phyloP scores from a whole-genome alignment of 257 asterid species.

The Ajuga chamaepitys region DNA sequence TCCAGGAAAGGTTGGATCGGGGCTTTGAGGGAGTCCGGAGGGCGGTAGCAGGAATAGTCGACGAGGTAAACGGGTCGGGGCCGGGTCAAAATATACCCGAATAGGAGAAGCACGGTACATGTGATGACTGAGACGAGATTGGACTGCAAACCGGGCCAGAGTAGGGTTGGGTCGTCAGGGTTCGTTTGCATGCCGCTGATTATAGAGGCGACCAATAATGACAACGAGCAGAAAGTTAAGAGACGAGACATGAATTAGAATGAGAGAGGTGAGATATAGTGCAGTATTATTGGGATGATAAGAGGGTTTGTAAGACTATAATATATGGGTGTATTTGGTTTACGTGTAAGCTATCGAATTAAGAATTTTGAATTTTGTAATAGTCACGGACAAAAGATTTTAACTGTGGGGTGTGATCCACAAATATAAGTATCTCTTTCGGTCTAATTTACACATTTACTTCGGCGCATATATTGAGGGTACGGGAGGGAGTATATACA shows the following conservation, averaged over 20 bases:
- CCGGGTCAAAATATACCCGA: constrained; percentile 50
- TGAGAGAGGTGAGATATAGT: too few species aligned
- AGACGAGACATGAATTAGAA: constrained; percentile 52
- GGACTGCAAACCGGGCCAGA: constrained; percentile 45
- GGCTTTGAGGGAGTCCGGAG: constrained; percentile 29
- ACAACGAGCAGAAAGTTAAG: constrained; percentile 44
- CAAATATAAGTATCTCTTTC: too few species aligned
- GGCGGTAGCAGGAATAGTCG: constrained; percentile 49
- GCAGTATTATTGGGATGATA: too few species aligned
- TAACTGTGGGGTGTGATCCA: too few species aligned
- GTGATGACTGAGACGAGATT: constrained; percentile 45
- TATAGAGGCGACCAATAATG: constrained; percentile 35
- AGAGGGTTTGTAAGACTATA: too few species aligned
- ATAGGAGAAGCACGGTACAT: constrained; percentile 37
- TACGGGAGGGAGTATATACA: too few species aligned
- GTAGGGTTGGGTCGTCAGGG: constrained; percentile 29
- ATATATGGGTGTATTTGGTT: too few species aligned
- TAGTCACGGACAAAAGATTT: too few species aligned
- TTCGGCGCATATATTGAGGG: too few species aligned
- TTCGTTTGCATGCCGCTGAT: constrained; percentile 38
- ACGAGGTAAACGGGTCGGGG: constrained; percentile 53
- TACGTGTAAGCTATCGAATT: too few species aligned
- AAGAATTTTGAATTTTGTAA: too few species aligned
- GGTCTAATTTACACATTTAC: too few species aligned
- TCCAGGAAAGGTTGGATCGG: constrained; percentile 27